A percentile compares a stretch with the other conserved stretches of the same genome.
phyloP scores from a whole-genome alignment of 345 rosid genomes.

The Nephelium lappaceum region DNA sequence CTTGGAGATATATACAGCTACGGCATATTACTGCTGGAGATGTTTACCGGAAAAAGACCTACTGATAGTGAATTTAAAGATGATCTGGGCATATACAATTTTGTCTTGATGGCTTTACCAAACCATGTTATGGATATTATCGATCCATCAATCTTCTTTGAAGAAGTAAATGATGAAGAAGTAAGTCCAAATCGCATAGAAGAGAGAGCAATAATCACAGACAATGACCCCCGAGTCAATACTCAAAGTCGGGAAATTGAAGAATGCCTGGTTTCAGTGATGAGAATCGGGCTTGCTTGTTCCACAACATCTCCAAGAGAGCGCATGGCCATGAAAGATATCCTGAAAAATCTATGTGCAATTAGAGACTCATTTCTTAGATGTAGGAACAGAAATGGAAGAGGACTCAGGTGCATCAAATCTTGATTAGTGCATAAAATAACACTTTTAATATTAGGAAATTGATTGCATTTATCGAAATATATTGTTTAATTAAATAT shows the following conservation, averaged over 20 bases:
- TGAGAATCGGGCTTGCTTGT: slow-evolving; percentile 30
- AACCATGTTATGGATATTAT: slow-evolving; percentile 19
- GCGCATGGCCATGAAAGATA: slow-evolving; percentile 14
- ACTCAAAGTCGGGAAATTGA: neutral
- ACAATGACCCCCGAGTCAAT: neutral
- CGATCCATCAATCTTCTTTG: slow-evolving; percentile 17
- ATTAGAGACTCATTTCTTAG: slow-evolving; percentile 19
- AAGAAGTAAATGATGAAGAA: slow-evolving; percentile 3
- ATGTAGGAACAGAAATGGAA: neutral
- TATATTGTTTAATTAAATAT: no score
- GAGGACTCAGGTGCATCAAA: neutral
- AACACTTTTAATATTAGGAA: no score
- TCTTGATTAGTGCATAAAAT: no score
- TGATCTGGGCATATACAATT: slow-evolving; percentile 19
- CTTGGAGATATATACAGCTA: slow-evolving; percentile 35
- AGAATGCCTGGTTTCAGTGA: slow-evolving; percentile 22
- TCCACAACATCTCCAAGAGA: slow-evolving; percentile 13
- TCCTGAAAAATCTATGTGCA: slow-evolving; percentile 22
- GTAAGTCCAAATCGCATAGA: neutral
- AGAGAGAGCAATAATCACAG: slow-evolving; percentile 15
- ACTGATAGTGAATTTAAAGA: slow-evolving; percentile 15
- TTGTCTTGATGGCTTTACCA: slow-evolving; percentile 22
- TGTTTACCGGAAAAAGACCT: slow-evolving; percentile 37
- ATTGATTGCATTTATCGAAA: no score
- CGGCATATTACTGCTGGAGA: slow-evolving; percentile 35